Base-by-base conservation (phyloP, 2,329 filamentous ascomycete genomes). In the Xylaria hypoxylon region DNA sequence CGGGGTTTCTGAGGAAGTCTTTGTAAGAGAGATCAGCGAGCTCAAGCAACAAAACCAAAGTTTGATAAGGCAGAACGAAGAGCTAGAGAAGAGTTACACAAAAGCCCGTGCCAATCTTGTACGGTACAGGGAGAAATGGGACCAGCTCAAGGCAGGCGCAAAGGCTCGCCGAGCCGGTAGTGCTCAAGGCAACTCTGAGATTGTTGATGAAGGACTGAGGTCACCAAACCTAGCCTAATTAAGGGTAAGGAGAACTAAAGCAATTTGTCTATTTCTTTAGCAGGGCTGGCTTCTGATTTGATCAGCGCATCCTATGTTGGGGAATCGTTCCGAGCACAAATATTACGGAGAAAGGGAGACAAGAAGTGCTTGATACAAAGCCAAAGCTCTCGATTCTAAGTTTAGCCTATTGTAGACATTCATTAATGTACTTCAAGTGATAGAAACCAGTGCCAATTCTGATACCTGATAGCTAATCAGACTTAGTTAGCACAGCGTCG, bases 1-100 rank as follows among this genome's bases (percentile, higher is more conserved):
- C 2, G 80, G 81, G 5, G 79, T 79, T 11, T 75, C 76, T 1
- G 85, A 87, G 45, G 82, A 84, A 38, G 75, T 77, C 6, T 73
- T 87, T 53, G 79, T 78, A 52, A 81, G 77, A 60, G 85, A 85
- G 72, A 84, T 90, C 26, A 82, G 81, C 52, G 90, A 93, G 69
- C 80, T 94, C 15, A 91, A 94, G 76, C 88, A 91, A 59, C 85
- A 91, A 73, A 79, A 94, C 24, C 80, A 82, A 8, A 80, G 82
- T 22, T 81, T 86, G 66, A 79, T 85, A 60, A 86, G 85, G 70
- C 87, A 92, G 69, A 85, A 90, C 72, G 88, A 91, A 53, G 85
- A 85, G 52, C 81, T 93, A 53, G 88, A 97, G 81, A 84, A 81
- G 75, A 86, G 87, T 62, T 84, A 87, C 57, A 80, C 80, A 35